Conservation (phyloP, 306 rosid genomes). For the Alnus glutinosa region DNA sequence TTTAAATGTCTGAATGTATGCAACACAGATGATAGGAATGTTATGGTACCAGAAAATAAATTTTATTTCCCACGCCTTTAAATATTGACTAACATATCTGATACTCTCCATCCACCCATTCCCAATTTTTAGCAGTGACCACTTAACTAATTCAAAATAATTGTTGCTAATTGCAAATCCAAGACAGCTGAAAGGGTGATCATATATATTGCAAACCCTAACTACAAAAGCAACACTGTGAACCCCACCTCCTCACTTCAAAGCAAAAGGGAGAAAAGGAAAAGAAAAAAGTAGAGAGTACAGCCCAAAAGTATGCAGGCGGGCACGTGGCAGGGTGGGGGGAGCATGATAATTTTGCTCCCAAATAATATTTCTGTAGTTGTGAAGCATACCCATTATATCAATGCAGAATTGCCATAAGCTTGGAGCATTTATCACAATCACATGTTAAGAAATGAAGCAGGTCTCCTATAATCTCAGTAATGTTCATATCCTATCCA, state of each 20-base stretch:
- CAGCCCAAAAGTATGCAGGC: not conserved
- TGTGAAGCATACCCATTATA: not conserved
- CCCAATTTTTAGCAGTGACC: not conserved
- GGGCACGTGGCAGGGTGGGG: not conserved
- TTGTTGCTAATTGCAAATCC: not conserved
- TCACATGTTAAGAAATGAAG: not conserved
- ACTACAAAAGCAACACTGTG: not conserved
- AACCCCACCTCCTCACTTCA: not conserved
- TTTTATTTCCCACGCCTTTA: not conserved
- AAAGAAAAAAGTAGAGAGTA: not conserved
- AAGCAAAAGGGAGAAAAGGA: not conserved
- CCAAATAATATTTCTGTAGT: not conserved
- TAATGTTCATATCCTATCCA: not conserved
- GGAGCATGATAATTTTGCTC: not conserved
- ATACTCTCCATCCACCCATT: not conserved
- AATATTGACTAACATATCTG: not conserved
- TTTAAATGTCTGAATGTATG: not conserved
- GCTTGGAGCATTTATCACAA: not conserved
- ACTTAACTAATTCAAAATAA: not conserved
- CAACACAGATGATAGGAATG: not conserved
- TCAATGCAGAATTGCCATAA: not conserved
- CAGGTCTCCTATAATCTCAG: not conserved
- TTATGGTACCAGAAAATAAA: not conserved
- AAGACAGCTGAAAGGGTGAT: not conserved
- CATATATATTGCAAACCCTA: not conserved